These are phyloP conservation scores for Fusarium anguioides DNA, from an alignment of 2,329 filamentous ascomycete species.

Conservation along the genomic window DNA sequence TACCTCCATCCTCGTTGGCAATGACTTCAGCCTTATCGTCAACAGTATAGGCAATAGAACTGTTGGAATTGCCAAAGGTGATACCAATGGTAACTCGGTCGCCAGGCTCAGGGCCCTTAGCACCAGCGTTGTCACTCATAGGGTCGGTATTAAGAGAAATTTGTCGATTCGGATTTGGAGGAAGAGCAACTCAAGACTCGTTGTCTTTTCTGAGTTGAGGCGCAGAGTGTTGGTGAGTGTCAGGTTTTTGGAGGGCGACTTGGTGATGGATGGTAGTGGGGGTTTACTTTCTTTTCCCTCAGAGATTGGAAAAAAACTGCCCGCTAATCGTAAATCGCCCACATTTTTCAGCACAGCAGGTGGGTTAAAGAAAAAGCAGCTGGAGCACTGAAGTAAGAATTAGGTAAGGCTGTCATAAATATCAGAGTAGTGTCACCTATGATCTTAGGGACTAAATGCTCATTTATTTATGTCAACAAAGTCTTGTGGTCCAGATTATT, in stretches of 20 bases:
- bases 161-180: constrained; percentile 2
- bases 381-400: too few species aligned
- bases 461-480: too few species aligned
- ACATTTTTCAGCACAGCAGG: constrained; percentile 38
- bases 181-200: constrained; percentile 18
- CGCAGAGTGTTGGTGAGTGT: constrained; percentile 25
- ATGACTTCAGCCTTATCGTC: constrained; percentile 98
- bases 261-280: constrained; percentile 42
- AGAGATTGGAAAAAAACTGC: constrained; percentile 43
- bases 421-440: too few species aligned
- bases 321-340: constrained; percentile 41
- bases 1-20: constrained; percentile 97
- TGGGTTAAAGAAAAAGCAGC: too few species aligned
- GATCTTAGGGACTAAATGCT: too few species aligned
- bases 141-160: constrained; percentile 27
- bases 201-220: constrained; percentile 19
- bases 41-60: constrained; percentile 91
- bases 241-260: constrained; percentile 39
- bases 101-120: constrained; percentile 62
- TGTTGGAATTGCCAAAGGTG: constrained; percentile 98
- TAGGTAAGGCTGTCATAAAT: too few species aligned
- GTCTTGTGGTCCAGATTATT: too few species aligned
- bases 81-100: constrained; percentile 87
- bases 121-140: constrained; percentile 61
- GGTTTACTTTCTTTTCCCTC: constrained; percentile 42